Evolutionary conservation across 1,284 basidiomycete genomes (phyloP).

Genomic region (Cystobasidium slooffiae): DNA sequence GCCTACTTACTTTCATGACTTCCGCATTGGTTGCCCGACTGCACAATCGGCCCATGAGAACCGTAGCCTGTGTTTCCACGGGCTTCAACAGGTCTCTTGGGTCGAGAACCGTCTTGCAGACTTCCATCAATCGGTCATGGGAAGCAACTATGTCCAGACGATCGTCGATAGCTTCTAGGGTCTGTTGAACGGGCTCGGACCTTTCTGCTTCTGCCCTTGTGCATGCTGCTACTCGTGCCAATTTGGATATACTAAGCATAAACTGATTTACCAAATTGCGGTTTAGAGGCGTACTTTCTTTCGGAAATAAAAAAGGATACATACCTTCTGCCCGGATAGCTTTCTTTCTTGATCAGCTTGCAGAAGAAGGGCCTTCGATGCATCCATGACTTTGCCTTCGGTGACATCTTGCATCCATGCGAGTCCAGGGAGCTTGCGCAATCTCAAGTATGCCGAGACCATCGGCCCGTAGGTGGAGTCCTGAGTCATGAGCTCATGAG

Average conservation of each 20-base stretch:
- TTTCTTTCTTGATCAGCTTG: slow-evolving; percentile 67
- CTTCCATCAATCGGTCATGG: slow-evolving; percentile 58
- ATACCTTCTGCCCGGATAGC: slow-evolving; percentile 70
- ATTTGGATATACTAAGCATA: slow-evolving; percentile 87
- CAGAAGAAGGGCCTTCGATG: slow-evolving; percentile 67
- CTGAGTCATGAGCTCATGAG: slow-evolving; percentile 75
- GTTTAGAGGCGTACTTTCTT: not conserved
- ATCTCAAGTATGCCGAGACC: slow-evolving; percentile 75
- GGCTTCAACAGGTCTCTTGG: slow-evolving; percentile 50
- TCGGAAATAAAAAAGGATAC: slow-evolving; percentile 46
- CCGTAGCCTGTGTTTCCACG: slow-evolving; percentile 58
- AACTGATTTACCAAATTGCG: slow-evolving; percentile 62
- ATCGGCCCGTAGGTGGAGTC: slow-evolving; percentile 67
- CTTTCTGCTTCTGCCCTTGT: slow-evolving; percentile 57
- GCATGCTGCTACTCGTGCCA: slow-evolving; percentile 76
- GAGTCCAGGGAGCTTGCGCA: slow-evolving; percentile 65
- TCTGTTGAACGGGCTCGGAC: slow-evolving; percentile 51
- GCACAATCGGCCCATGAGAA: slow-evolving; percentile 34
- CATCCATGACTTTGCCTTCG: slow-evolving; percentile 68
- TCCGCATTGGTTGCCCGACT: not conserved
- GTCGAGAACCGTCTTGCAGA: slow-evolving; percentile 47
- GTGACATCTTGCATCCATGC: slow-evolving; percentile 91
- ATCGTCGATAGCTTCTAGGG: slow-evolving; percentile 60
- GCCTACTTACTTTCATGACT: not conserved
- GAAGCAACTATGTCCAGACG: slow-evolving; percentile 64